Evolutionary conservation across 2,329 filamentous ascomycete genomes (phyloP).

Genomic region (Trematosphaeria pertusa): DNA sequence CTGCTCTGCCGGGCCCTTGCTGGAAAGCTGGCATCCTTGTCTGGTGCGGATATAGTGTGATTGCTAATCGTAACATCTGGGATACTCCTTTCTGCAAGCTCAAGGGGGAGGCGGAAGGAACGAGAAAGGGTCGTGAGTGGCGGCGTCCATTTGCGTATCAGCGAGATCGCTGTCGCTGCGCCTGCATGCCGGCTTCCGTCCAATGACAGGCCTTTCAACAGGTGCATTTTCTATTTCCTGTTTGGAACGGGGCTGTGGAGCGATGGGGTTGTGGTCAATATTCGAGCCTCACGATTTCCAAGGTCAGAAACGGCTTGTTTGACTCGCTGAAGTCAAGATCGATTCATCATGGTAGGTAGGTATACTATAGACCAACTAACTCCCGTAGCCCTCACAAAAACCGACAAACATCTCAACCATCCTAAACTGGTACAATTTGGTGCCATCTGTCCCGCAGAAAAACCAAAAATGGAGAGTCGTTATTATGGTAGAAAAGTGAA

Average conservation of each 20-base stretch:
- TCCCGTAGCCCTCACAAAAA: constrained; percentile 5
- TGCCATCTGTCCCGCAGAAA: constrained; percentile 29
- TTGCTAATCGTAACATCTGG: constrained; percentile 15
- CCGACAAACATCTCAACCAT: constrained; percentile 15
- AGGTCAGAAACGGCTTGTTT: too few relatives aligned
- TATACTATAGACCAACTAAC: constrained; percentile 19
- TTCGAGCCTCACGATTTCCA: too few relatives aligned
- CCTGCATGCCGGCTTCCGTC: constrained; percentile 16
- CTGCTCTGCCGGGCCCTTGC: too few relatives aligned
- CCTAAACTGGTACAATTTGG: constrained; percentile 32
- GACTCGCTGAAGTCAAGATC: constrained; percentile 18
- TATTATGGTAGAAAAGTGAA: constrained; percentile 11
- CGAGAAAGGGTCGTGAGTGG: too few relatives aligned
- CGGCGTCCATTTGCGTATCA: too few relatives aligned
- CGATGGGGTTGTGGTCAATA: too few relatives aligned
- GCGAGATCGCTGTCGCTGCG: too few relatives aligned
- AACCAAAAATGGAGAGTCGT: constrained; percentile 20
- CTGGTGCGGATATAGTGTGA: constrained; percentile 4
- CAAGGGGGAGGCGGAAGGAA: too few relatives aligned
- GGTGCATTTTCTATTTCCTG: too few relatives aligned
- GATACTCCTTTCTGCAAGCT: constrained; percentile 3
- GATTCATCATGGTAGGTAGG: constrained; percentile 19
- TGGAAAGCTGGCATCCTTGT: too few relatives aligned
- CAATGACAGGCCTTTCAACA: too few relatives aligned
- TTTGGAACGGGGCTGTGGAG: too few relatives aligned